Evolutionary conservation across 768 basidiomycete species (phyloP).

Genomic region (Vararia minispora): DNA sequence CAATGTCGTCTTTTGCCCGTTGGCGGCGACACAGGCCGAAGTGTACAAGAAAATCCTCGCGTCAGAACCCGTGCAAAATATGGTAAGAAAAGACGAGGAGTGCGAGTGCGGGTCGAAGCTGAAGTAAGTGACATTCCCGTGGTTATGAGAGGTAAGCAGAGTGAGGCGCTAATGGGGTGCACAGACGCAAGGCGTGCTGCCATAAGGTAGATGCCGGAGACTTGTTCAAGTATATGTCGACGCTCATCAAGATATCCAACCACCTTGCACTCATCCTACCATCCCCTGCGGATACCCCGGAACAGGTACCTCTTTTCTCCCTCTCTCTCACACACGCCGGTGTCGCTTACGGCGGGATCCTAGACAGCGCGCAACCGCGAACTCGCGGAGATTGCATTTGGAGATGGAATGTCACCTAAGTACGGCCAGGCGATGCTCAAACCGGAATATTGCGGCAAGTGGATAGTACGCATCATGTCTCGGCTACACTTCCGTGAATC

Average conservation of each 20-base stretch:
- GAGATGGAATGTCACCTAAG: slow-evolving; percentile 41
- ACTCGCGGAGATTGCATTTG: slow-evolving; percentile 54
- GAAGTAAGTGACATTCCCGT: slow-evolving; percentile 27
- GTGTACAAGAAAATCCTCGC: slow-evolving; percentile 66
- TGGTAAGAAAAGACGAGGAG: slow-evolving; percentile 57
- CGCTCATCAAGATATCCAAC: slow-evolving; percentile 83
- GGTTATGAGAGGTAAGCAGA: too few relatives aligned
- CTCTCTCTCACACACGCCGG: neutral
- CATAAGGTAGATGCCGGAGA: slow-evolving; percentile 32
- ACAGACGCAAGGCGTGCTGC: slow-evolving; percentile 49
- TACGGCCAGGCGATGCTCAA: slow-evolving; percentile 53
- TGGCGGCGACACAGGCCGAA: slow-evolving; percentile 55
- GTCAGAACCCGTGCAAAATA: slow-evolving; percentile 55
- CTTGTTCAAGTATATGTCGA: slow-evolving; percentile 67
- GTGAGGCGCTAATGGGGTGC: too few relatives aligned
- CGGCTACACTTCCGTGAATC: neutral
- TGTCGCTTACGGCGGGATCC: neutral
- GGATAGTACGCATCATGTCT: slow-evolving; percentile 43
- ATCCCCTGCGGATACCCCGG: slow-evolving; percentile 60
- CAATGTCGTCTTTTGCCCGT: slow-evolving; percentile 87
- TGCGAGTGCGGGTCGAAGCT: slow-evolving; percentile 62
- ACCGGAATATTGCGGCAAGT: slow-evolving; percentile 72
- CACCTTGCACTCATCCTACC: slow-evolving; percentile 83
- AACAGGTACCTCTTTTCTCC: slow-evolving; percentile 38
- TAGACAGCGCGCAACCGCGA: slow-evolving; percentile 47